These are phyloP conservation scores for Mycoemilia scoparia DNA, from an alignment of 192 early-diverging fungal genomes.

Conservation along the genomic window DNA sequence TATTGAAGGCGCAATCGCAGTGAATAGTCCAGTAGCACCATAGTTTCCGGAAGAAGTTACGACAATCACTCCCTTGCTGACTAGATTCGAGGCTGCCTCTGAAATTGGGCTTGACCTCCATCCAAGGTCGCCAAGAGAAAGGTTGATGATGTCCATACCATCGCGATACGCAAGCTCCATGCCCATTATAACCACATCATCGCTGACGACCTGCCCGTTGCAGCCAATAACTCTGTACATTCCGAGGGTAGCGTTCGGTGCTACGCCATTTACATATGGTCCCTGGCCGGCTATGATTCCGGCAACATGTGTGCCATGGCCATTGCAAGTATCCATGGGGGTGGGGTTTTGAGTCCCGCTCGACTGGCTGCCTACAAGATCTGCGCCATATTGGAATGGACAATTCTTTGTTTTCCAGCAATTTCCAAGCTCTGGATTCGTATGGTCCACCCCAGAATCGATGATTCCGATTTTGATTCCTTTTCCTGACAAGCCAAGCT, in stretches of 20 bases:
- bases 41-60: slow-evolving; percentile 60
- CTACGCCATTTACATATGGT: slow-evolving; percentile 34
- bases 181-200: slow-evolving; percentile 37
- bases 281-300: slow-evolving; percentile 35
- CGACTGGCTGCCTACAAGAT: slow-evolving; percentile 43
- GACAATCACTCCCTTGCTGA: slow-evolving; percentile 33
- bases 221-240: slow-evolving; percentile 49
- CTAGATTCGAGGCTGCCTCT: slow-evolving; percentile 22
- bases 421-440: slow-evolving; percentile 41
- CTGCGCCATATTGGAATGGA: slow-evolving; percentile 37
- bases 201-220: slow-evolving; percentile 20
- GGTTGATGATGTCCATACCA: slow-evolving; percentile 37
- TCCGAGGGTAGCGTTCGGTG: slow-evolving; percentile 43
- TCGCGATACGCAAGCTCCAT: slow-evolving; percentile 31
- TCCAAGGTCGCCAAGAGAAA: slow-evolving; percentile 40
- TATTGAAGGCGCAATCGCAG: slow-evolving; percentile 28
- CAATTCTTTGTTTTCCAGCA: slow-evolving; percentile 40
- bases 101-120: slow-evolving; percentile 35
- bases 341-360: slow-evolving; percentile 30
- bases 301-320: slow-evolving; percentile 52
- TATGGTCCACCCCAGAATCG: slow-evolving; percentile 51
- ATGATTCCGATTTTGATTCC: slow-evolving; percentile 48
- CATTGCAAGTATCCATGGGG: slow-evolving; percentile 37
- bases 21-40: slow-evolving; percentile 37
- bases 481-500: slow-evolving; percentile 35